Evolutionary conservation across 1,139 yeast species (phyloP), one percentile per base, ranked within the genome.

Genomic region (Diutina rugosa): DNA sequence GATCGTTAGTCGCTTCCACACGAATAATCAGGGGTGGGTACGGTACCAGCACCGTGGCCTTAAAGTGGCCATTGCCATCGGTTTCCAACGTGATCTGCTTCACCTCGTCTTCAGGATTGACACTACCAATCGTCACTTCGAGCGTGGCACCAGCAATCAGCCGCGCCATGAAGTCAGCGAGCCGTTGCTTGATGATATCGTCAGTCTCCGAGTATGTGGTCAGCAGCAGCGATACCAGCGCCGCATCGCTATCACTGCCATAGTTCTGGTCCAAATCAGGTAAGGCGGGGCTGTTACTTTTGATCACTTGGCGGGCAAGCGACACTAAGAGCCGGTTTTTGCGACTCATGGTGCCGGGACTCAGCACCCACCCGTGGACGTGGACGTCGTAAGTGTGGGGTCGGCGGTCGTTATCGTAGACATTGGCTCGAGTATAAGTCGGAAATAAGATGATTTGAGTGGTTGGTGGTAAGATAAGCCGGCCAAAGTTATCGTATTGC

Each of bases 341-440:
- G 55, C 96, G 73, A 38, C 82, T 79, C 75, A 84, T 78, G 9
- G 77, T 74, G 1, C 93, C 95, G 0, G 90, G 90, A 52, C 88
- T 75, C 58, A 77, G 81, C 9, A 89, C 76, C 79, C 87, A 81
- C 3, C 97, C 96, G 55, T 87, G 78, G 2, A 90, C 81, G 56
- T 84, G 82, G 1, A 90, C 84, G 55, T 77, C 74, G 64, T 71
- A 83, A 8, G 61, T 59, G 14, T 32, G 26, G 6, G 55, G 46
- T 28, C 63, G 64, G 6, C 66, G 67, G 9, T 68, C 69, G 18
- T 62, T 47, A 12, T 41, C 48, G 18, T 26, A 29, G 10, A 44
- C n/a, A n/a, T 28, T 38, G 28, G 41, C 45, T 26, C 85, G 70
- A 0, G 90, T 78, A 66, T 85, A 88, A 6, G 89, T 79, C 1